Evolutionary conservation across 139 green algal species (phyloP), one percentile per base, ranked within the genome.

Genomic region (Coelastrella sp.): DNA sequence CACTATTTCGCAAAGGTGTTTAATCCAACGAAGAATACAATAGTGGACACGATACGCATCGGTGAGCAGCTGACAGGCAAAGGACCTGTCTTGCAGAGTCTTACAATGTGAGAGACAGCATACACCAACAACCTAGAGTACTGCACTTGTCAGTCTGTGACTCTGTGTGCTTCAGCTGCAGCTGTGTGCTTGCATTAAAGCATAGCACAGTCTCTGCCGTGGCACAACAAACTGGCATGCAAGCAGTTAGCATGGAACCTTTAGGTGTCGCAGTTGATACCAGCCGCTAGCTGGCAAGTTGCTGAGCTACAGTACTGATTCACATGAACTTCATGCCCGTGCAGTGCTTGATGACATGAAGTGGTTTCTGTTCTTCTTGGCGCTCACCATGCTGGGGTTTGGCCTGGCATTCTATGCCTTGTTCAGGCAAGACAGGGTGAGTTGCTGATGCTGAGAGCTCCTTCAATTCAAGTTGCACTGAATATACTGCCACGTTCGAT

Each of bases 381-480:
- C 78, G 6, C 82, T 94, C 8, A 93, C 89, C 35, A 94, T 95
- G 93, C 65, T 94, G 59, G 93, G 92, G 35, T 95, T 95, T 79
- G 91, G 75, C 0, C 92, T 95, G 56, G 87, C 93, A 11, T 94
- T 94, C 92, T 94, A 92, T 74, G 74, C 87, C 27, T 90, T 94
- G 4, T 94, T 91, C 90, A 70, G 87, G 22, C 76, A 91, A 24
- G 78, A 65, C 10, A 14, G 78, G 25, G 27, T 81, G 25, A 10
- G 74, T 59, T 58, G 8, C 8, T 15, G 17, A 76, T 76, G 35
- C 35, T 49, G 35, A 49, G 1, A 49, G 35, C 35, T 49, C 35
- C 35, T 49, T 49, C 35, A 49, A 49, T 49, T 49, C 1, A 49
- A 49, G 35, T 49, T 49, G 35, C 35, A 49, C 35, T 49, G 35